Evolutionary conservation across 345 rosid genomes (phyloP).

Genomic region (Brassica nigra): DNA sequence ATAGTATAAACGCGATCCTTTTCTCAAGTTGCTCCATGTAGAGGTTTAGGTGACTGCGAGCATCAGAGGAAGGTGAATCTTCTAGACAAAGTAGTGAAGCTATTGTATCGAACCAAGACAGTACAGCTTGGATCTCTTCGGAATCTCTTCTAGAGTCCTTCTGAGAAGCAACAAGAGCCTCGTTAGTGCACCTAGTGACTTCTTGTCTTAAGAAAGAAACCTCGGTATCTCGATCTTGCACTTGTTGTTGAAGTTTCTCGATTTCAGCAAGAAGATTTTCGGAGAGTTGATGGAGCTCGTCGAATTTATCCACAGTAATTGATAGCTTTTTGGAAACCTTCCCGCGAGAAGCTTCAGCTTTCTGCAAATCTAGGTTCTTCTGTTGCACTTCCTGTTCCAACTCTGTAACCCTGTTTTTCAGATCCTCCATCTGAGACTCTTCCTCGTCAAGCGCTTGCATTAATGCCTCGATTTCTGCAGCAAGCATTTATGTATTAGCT

Average conservation of each 20-base stretch:
- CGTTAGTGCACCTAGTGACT: constrained; percentile 92
- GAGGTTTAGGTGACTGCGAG: constrained; percentile 41
- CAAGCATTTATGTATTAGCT: constrained; percentile 10
- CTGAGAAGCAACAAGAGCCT: constrained; percentile 77
- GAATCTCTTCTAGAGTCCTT: constrained; percentile 54
- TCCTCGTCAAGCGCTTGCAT: constrained; percentile 99
- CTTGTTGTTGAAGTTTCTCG: constrained; percentile 83
- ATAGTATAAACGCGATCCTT: constrained; percentile 55
- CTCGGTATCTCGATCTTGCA: constrained; percentile 87
- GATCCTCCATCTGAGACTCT: constrained; percentile 87
- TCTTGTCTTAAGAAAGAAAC: constrained; percentile 96
- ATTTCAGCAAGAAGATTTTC: constrained; percentile 78
- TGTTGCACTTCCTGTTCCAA: constrained; percentile 61
- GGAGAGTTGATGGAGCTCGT: constrained; percentile 92
- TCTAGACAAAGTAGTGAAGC: constrained; percentile 50
- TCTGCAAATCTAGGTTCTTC: constrained; percentile 68
- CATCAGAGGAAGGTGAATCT: constrained; percentile 48
- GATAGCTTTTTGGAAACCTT: constrained; percentile 83
- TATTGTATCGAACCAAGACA: constrained; percentile 62
- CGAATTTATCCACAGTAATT: constrained; percentile 77
- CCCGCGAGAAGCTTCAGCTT: constrained; percentile 77
- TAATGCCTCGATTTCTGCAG: constrained; percentile 82
- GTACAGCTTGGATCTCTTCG: constrained; percentile 57
- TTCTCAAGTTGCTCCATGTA: constrained; percentile 67
- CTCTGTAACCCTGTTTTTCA: constrained; percentile 59